A percentile compares a stretch with the other conserved stretches of the same genome.
These are phyloP conservation scores for Arachis monticola DNA, from an alignment of 331 rosid species.

Conservation along the genomic window DNA sequence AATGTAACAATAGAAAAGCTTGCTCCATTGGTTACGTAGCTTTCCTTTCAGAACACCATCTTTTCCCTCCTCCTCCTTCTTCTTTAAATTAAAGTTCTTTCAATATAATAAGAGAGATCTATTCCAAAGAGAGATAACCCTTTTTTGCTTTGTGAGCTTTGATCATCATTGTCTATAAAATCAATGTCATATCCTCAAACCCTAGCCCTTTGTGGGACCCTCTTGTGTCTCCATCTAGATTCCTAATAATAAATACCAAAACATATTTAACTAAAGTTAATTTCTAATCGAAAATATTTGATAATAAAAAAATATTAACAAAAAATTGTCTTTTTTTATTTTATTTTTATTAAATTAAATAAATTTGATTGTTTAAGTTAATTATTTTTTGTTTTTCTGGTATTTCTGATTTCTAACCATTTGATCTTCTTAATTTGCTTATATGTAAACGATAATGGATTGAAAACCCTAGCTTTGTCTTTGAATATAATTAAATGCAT, in stretches of 20 bases:
- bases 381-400: no score
- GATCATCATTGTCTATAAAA: constrained; percentile 37
- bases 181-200: constrained; percentile 26
- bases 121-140: constrained; percentile 20
- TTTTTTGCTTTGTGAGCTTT: constrained; percentile 40
- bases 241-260: constrained; percentile 12
- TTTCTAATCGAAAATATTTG: background rate
- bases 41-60: constrained; percentile 28
- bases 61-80: constrained; percentile 32
- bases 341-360: no score
- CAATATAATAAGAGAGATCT: constrained; percentile 38
- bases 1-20: constrained; percentile 24
- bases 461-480: constrained; percentile 3
- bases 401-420: background rate
- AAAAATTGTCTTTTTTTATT: no score
- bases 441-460: background rate
- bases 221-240: constrained; percentile 41
- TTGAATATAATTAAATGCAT: no score
- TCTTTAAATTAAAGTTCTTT: constrained; percentile 42
- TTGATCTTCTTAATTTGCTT: background rate
- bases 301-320: no score
- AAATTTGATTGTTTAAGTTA: no score
- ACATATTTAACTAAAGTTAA: constrained; percentile 6
- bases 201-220: constrained; percentile 35
- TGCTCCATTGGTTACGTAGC: constrained; percentile 45